These are phyloP conservation scores for Xylariaceae sp. DNA, from an alignment of 2,329 filamentous ascomycete genomes.

Conservation along the genomic window DNA sequence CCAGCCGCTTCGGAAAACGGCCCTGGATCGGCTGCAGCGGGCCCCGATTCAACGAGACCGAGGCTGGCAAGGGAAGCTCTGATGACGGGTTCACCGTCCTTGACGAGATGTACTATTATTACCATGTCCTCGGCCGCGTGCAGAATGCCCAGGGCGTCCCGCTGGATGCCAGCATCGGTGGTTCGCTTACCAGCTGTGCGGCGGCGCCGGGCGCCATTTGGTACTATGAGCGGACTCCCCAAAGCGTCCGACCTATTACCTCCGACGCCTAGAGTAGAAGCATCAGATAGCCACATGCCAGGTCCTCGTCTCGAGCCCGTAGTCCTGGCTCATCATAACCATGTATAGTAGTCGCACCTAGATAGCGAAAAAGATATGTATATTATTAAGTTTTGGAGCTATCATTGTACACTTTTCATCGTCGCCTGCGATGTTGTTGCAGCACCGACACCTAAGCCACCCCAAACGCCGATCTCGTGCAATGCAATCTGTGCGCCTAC, in stretches of 20 bases:
- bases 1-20: constrained; percentile 46
- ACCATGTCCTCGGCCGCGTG: constrained; percentile 54
- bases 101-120: constrained; percentile 64
- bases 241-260: neutral
- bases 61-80: constrained; percentile 47
- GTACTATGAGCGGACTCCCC: constrained; percentile 49
- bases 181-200: constrained; percentile 52
- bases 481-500: constrained; percentile 10
- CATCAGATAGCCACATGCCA: too few relatives aligned
- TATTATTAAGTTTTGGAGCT: constrained; percentile 8
- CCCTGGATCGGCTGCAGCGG: constrained; percentile 62
- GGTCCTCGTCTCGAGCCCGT: neutral
- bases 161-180: constrained; percentile 44
- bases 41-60: constrained; percentile 56
- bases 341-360: neutral
- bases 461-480: constrained; percentile 29
- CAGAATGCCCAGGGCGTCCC: constrained; percentile 48
- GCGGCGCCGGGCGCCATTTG: constrained; percentile 48
- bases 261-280: neutral
- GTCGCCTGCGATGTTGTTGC: neutral
- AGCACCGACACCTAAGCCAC: constrained; percentile 14
- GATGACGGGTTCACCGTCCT: constrained; percentile 57
- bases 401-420: constrained; percentile 2
- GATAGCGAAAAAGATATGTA: constrained; percentile 10
- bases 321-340: constrained; percentile 9